These are phyloP conservation scores for Clausena lansium DNA, from an alignment of 345 rosid species.

Conservation along the genomic window DNA sequence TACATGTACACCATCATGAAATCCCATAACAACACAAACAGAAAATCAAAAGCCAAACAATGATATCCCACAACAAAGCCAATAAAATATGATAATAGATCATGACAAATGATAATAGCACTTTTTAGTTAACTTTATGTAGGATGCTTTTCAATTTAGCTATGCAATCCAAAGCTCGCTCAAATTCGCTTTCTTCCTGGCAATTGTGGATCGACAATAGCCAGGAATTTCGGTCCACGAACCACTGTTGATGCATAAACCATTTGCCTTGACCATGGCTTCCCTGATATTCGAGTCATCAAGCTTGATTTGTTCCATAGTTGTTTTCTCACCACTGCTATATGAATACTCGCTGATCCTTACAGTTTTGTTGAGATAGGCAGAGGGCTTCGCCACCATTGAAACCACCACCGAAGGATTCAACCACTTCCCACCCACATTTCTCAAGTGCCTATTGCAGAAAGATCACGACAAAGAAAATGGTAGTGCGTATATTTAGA, in stretches of 20 bases:
- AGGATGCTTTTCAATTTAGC: slow-evolving; percentile 47
- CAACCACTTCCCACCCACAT: too few relatives aligned
- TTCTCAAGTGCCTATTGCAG: background rate
- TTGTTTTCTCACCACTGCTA: background rate
- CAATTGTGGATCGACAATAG: slow-evolving; percentile 85
- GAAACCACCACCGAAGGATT: slow-evolving; percentile 60
- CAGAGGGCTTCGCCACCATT: slow-evolving; percentile 80
- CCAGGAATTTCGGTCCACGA: slow-evolving; percentile 87
- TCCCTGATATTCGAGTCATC: slow-evolving; percentile 69
- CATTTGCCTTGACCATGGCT: slow-evolving; percentile 58
- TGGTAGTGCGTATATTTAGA: too few relatives aligned
- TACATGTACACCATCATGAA: too few relatives aligned
- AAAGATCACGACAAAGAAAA: too few relatives aligned
- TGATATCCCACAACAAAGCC: too few relatives aligned
- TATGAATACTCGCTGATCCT: slow-evolving; percentile 31
- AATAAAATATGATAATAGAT: background rate
- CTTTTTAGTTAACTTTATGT: slow-evolving; percentile 3
- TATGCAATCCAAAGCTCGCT: slow-evolving; percentile 67
- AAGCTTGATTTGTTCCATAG: slow-evolving; percentile 44
- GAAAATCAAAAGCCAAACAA: too few relatives aligned
- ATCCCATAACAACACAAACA: too few relatives aligned
- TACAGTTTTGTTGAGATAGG: slow-evolving; percentile 53
- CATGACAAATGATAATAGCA: background rate
- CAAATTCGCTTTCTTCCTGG: slow-evolving; percentile 71
- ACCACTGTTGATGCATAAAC: slow-evolving; percentile 82